Base-by-base conservation (phyloP, 164 flowering plant species). In the Malania oleifera region DNA sequence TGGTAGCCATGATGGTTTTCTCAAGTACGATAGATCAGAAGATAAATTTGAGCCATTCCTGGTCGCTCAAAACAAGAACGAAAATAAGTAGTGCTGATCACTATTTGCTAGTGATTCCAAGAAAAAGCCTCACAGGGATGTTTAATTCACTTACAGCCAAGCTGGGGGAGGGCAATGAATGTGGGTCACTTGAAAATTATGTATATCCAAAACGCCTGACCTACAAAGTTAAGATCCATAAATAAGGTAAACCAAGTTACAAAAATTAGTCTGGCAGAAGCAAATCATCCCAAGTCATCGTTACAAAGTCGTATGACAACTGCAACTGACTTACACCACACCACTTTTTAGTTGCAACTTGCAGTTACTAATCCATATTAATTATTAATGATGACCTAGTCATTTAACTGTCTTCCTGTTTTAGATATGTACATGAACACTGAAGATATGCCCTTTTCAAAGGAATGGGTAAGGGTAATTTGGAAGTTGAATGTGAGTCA, bases 161-260 rank as follows among this genome's bases (percentile, higher is more conserved):
- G 87, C 76, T 34, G 96, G 98, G 35, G 98, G 98, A 64, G 96
- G 98, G 75, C 98, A 92, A 70, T 92, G 98, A 49, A 89, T 67
- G 68, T 92, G 98, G 2, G 95, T 89, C 55, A 89, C 89, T 62
- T 74, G 73, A 51, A 62, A 66, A 65, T 53, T 80, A 61, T 79
- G 66, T 27, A 74, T 69, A 69, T 92, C 83, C 69, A 92, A 52
- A 67, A 92, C 89, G 41, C 98, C 98, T n/a, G 98, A 92, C 98
- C 98, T 92, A 65, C 64, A 75, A 7, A n/a, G 64, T 51, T 15
- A 35, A 27, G 29, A 52, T 37, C 27, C 10, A 25, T n/a, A 0
- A 17, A 43, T 8, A 40, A 47, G 28, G n/a, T n/a, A n/a, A n/a
- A n/a, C n/a, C 44, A 9, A 1, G 15, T 24, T 12, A 5, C 5